Evolutionary conservation across 2,329 filamentous ascomycete species (phyloP).

Genomic region (Talaromyces sp.): DNA sequence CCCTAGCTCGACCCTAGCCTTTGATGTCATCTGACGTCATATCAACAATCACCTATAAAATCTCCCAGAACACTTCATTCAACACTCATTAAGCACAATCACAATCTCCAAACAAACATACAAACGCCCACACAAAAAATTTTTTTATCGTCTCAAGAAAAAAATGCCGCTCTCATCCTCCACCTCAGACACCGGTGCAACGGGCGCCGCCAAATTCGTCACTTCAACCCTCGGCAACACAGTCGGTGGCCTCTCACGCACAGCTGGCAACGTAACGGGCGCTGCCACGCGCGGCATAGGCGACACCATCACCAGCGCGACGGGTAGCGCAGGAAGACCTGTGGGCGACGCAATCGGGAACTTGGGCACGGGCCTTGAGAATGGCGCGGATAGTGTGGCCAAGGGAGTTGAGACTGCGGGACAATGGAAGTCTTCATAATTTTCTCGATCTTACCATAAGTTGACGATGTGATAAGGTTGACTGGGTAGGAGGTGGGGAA

Average conservation of each 20-base stretch:
- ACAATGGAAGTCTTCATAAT: constrained; percentile 41
- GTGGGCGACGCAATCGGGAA: constrained; percentile 55
- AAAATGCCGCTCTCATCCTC: neutral
- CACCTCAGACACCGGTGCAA: constrained; percentile 38
- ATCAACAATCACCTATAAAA: neutral
- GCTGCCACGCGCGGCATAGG: constrained; percentile 57
- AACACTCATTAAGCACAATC: no score
- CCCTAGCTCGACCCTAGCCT: neutral
- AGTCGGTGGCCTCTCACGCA: constrained; percentile 53
- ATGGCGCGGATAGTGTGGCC: constrained; percentile 48
- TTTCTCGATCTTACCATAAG: neutral
- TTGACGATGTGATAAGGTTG: neutral
- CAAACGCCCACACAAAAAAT: neutral
- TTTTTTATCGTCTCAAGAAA: neutral
- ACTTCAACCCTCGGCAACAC: constrained; percentile 56
- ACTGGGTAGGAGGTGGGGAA: neutral
- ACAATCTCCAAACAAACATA: neutral
- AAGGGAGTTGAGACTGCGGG: constrained; percentile 58
- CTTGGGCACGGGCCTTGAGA: constrained; percentile 53
- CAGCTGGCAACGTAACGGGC: constrained; percentile 53
- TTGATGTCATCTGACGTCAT: constrained; percentile 8
- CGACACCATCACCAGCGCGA: constrained; percentile 53
- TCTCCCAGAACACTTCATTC: neutral
- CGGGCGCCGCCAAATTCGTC: constrained; percentile 53
- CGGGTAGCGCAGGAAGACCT: constrained; percentile 54